Base-by-base conservation (phyloP, 768 basidiomycete species). In the Daedaleopsis nitida region DNA sequence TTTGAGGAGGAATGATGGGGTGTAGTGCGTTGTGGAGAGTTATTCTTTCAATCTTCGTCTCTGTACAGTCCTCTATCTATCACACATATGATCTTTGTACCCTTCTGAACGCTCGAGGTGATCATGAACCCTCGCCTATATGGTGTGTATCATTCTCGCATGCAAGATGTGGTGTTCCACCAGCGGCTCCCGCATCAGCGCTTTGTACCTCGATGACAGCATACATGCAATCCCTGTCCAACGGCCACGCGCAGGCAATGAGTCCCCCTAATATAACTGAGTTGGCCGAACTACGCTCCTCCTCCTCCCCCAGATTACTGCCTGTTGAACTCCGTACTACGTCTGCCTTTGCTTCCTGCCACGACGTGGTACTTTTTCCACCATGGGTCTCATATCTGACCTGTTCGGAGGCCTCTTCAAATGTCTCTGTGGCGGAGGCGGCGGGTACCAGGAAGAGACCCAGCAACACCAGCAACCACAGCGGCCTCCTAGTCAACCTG, bases 311-410 rank as follows among this genome's bases (percentile, higher is more conserved):
- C 27, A 32, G 27, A 32, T 3, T 7, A 32, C 27, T 32, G 27
- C 27, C n/a, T 16, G 45, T 42, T 17, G 17, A 42, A 42, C 39
- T 12, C 17, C 14, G 9, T 8, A 38, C 8, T 42, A 13, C 17
- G 39, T 42, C 45, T n/a, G 10, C n/a, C 45, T 47, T 47, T 47
- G n/a, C 17, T 47, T 19, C 45, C n/a, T 45, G 9, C 44, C 19
- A 12, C 45, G 19, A 47, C 45, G 10, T 17, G 45, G 19, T n/a
- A 10, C 17, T 5, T 17, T 3, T n/a, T n/a, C 52, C 13, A 32
- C 39, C 12, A 64, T 64, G 63, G 58, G 63, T 19, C 54, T 60
- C 27, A 35, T 60, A 45, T 39, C 23, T 42, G 57, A 63, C 4
- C 24, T 64, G 38, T n/a, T 64, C 47, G 48, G 57, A 38, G 60